Conservation (phyloP, 2,329 filamentous ascomycete species). For the Davidsoniella neocaledoniae region DNA sequence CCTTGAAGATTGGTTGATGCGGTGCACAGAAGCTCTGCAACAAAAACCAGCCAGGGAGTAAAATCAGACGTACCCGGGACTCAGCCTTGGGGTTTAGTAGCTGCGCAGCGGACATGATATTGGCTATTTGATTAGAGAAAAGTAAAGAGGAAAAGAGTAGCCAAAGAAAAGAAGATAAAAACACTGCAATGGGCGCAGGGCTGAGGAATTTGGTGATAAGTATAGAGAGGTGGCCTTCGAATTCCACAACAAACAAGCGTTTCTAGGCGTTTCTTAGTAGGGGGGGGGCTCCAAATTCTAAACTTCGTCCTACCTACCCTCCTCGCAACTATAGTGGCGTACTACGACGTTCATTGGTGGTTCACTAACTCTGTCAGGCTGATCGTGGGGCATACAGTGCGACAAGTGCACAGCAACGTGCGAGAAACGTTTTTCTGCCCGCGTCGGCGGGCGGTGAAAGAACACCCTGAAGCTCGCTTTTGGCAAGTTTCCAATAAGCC, state of each 20-base stretch:
- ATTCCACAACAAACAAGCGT: not conserved
- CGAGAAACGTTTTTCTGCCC: slow-evolving; percentile 3
- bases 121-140: slow-evolving; percentile 16
- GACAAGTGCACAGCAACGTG: not conserved
- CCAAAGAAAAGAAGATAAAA: slow-evolving; percentile 2
- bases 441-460: slow-evolving; percentile 2
- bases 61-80: slow-evolving; percentile 55
- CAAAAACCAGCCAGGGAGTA: not conserved
- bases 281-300: not conserved
- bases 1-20: slow-evolving; percentile 4
- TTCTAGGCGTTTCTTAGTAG: not conserved
- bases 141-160: slow-evolving; percentile 24
- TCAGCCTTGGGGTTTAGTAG: slow-evolving; percentile 98
- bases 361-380: not conserved
- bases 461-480: not conserved
- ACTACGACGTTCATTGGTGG: not conserved
- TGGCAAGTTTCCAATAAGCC: not conserved
- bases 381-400: slow-evolving; percentile 5
- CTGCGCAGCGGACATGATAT: slow-evolving; percentile 81
- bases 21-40: slow-evolving; percentile 1
- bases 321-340: not conserved
- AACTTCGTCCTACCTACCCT: not conserved
- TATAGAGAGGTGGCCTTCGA: slow-evolving; percentile 5
- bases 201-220: slow-evolving; percentile 8
- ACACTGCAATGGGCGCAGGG: slow-evolving; percentile 4